Evolutionary conservation across 2,329 filamentous ascomycete genomes (phyloP), one percentile per base, ranked within the genome.

Genomic region (Neoascochyta sp.): DNA sequence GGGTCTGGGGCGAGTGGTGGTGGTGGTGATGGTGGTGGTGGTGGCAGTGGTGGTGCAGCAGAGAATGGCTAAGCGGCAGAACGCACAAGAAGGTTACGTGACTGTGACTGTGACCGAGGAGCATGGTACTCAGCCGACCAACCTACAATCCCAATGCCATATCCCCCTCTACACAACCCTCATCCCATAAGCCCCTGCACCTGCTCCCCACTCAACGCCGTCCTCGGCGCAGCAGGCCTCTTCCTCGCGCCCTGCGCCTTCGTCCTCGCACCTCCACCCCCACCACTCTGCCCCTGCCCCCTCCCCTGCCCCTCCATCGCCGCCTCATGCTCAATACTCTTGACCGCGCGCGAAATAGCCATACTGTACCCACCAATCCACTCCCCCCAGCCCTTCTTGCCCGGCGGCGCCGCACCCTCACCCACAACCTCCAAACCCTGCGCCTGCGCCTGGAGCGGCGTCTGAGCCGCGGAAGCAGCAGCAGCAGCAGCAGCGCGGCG

Each of bases 301-400:
- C 38, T 52, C 50, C 10, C 24, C 43, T 54, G 23, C 16, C 26
- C 35, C 36, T 62, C 57, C 28, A 63, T 33, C 9, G 52, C 56
- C 22, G 55, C 57, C 25, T 63, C 60, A 12, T 57, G 52, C 34
- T 62, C 57, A 20, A 62, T 59, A 27, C 42, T 63, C 27, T 53
- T 57, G 7, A 63, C 54, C n/a, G 54, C 57, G 22, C 54, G 31
- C 11, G 51, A 50, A 24, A 63, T 59, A 7, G 58, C 57, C 36
- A 63, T 39, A 27, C 57, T 62, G 29, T 63, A 63, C 10, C 57
- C 60, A 0, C 60, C 60, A 28, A 63, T 59, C 58, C 58, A 63
- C 28, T 63, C 60, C 6, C 54, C 39, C 60, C 60, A 63, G 18
- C 51, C 52, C 43, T 57, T 43, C 28, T 54, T 52, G 0, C 45